Evolutionary conservation across 1,284 basidiomycete genomes (phyloP).

Genomic region (Phlebopus sp.): DNA sequence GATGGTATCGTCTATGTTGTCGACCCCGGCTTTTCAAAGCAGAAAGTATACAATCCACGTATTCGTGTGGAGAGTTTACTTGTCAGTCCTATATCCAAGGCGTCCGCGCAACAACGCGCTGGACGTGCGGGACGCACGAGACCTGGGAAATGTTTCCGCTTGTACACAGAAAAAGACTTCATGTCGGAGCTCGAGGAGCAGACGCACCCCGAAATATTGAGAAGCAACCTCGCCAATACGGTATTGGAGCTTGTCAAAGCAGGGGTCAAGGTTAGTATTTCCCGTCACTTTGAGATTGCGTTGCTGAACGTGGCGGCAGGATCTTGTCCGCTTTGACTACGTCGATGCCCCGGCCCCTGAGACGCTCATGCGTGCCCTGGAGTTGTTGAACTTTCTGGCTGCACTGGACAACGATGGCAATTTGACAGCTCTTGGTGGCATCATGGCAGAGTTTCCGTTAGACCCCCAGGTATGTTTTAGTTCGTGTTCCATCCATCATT

Average conservation of each 20-base stretch:
- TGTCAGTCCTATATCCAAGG: slow-evolving; percentile 95
- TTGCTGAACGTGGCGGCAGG: slow-evolving; percentile 39
- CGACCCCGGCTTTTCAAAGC: slow-evolving; percentile 96
- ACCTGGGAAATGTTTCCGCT: slow-evolving; percentile 95
- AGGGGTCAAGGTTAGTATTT: slow-evolving; percentile 65
- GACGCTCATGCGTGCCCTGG: slow-evolving; percentile 96
- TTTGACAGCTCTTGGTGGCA: slow-evolving; percentile 81
- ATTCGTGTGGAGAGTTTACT: slow-evolving; percentile 95
- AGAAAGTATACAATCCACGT: slow-evolving; percentile 96
- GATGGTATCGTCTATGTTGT: slow-evolving; percentile 99
- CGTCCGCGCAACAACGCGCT: slow-evolving; percentile 93
- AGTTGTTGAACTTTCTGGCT: slow-evolving; percentile 89
- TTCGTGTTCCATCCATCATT: not conserved
- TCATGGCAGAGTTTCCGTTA: slow-evolving; percentile 98
- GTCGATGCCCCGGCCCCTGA: slow-evolving; percentile 97
- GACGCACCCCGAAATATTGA: slow-evolving; percentile 93
- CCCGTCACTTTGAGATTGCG: too few relatives aligned
- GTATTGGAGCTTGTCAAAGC: slow-evolving; percentile 94
- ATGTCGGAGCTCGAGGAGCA: slow-evolving; percentile 94
- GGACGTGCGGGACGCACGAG: slow-evolving; percentile 95
- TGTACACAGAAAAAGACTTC: slow-evolving; percentile 98
- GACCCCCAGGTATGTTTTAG: slow-evolving; percentile 79
- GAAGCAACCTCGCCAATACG: slow-evolving; percentile 91
- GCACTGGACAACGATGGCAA: slow-evolving; percentile 96
- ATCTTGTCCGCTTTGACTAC: slow-evolving; percentile 92